Percentiles rank a stretch among this genome's conserved stretches.
Conservation (phyloP, 1,284 basidiomycete genomes). For the Agroathelia rolfsii region DNA sequence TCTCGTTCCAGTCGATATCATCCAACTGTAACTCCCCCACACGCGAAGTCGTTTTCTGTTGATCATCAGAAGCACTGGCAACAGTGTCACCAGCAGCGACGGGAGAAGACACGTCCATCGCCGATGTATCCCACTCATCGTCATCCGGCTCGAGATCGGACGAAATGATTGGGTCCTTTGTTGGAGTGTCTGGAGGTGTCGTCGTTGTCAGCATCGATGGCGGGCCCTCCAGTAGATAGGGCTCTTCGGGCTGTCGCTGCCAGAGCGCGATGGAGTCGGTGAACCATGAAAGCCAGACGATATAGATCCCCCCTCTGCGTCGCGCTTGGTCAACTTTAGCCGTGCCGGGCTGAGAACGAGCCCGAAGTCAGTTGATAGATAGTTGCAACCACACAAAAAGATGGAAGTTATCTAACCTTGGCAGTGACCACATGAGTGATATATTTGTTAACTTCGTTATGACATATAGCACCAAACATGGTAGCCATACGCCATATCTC, state of each 20-base stretch:
- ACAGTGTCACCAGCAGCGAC: no score
- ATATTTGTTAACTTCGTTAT: slow-evolving; percentile 52
- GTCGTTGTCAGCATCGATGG: slow-evolving; percentile 17
- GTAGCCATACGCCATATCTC: slow-evolving; percentile 85
- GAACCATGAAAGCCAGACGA: slow-evolving; percentile 88
- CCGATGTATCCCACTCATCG: slow-evolving; percentile 60
- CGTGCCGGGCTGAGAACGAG: slow-evolving; percentile 68
- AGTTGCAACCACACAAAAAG: no score
- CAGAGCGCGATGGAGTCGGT: slow-evolving; percentile 78
- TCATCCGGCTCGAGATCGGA: slow-evolving; percentile 56
- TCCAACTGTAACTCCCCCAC: slow-evolving; percentile 33
- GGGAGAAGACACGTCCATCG: no score
- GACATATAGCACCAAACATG: slow-evolving; percentile 82
- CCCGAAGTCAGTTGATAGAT: no score
- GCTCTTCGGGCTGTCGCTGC: slow-evolving; percentile 62
- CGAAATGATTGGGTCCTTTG: no score
- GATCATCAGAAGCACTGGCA: no score
- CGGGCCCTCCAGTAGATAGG: slow-evolving; percentile 57
- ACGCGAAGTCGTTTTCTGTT: no score
- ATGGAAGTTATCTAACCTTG: slow-evolving; percentile 47
- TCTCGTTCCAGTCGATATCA: slow-evolving; percentile 66
- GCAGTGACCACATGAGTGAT: slow-evolving; percentile 90
- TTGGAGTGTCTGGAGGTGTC: slow-evolving; percentile 31
- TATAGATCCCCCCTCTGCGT: slow-evolving; percentile 57
- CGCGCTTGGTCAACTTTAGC: slow-evolving; percentile 82